phyloP scores from a whole-genome alignment of 495 filamentous ascomycete genomes.

The Trichoderma virens region DNA sequence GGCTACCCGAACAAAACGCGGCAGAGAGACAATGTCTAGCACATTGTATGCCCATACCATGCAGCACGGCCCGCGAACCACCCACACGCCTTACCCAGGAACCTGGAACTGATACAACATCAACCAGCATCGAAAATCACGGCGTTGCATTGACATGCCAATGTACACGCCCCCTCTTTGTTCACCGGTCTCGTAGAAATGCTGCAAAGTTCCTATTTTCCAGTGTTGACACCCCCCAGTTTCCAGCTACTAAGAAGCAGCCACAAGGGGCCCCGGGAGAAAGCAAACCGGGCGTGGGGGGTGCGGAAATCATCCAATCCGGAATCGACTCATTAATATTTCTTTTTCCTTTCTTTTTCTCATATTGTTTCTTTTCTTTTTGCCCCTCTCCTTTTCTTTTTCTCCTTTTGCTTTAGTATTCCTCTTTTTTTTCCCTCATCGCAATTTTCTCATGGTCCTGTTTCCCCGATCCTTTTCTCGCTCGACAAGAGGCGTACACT shows the following conservation, averaged over 20 bases:
- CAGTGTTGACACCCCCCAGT: too few species aligned
- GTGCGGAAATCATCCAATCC: background rate
- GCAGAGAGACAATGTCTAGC: background rate
- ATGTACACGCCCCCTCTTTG: background rate
- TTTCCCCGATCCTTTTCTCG: background rate
- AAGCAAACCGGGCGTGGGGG: background rate
- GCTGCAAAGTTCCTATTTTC: too few species aligned
- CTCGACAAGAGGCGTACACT: background rate
- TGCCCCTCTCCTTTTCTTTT: too few species aligned
- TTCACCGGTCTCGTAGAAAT: too few species aligned
- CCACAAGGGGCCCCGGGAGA: too few species aligned
- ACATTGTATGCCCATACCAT: background rate
- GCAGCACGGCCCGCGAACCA: background rate
- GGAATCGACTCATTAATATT: background rate
- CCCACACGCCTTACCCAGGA: background rate
- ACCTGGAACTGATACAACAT: background rate
- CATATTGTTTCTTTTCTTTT: too few species aligned
- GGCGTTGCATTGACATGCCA: background rate
- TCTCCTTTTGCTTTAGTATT: background rate
- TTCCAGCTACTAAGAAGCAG: too few species aligned
- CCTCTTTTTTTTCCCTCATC: background rate
- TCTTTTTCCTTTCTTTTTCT: background rate
- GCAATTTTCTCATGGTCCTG: too few species aligned
- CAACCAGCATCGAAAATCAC: background rate
- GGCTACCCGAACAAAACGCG: background rate